Evolutionary conservation across 768 basidiomycete genomes (phyloP).

Genomic region (Lactarius trivialis): DNA sequence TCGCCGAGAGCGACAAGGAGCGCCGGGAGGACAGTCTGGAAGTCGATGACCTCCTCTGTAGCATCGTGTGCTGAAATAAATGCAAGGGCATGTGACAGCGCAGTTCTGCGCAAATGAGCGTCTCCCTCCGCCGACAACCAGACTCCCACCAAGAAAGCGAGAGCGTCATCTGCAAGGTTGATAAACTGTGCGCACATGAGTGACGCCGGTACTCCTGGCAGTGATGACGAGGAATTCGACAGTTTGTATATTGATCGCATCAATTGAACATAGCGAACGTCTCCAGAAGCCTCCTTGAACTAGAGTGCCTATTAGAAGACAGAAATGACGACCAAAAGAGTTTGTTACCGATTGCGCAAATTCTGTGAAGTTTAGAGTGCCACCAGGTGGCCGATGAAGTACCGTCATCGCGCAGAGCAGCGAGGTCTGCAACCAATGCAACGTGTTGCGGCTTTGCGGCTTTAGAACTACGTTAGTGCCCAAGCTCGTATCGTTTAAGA

Average conservation of each 20-base stretch:
- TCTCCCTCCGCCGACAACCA: slow-evolving; percentile 37
- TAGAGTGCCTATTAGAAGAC: background rate
- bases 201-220: slow-evolving; percentile 44
- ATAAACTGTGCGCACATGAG: slow-evolving; percentile 62
- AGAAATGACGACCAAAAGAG: background rate
- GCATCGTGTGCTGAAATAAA: slow-evolving; percentile 70
- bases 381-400: slow-evolving; percentile 41
- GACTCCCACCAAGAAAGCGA: slow-evolving; percentile 75
- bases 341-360: slow-evolving; percentile 9
- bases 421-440: slow-evolving; percentile 51
- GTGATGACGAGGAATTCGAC: slow-evolving; percentile 49
- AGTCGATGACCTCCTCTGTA: slow-evolving; percentile 54
- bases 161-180: slow-evolving; percentile 58
- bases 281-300: slow-evolving; percentile 19
- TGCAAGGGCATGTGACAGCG: slow-evolving; percentile 69
- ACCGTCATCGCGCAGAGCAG: slow-evolving; percentile 45
- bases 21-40: slow-evolving; percentile 71
- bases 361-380: slow-evolving; percentile 47
- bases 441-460: slow-evolving; percentile 51
- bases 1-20: slow-evolving; percentile 57
- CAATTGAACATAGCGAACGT: slow-evolving; percentile 48
- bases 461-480: slow-evolving; percentile 49
- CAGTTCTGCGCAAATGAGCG: slow-evolving; percentile 40
- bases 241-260: slow-evolving; percentile 60
- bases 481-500: slow-evolving; percentile 39